Conservation (phyloP, 305 asterid genomes). For the Fraxinus velutina region DNA sequence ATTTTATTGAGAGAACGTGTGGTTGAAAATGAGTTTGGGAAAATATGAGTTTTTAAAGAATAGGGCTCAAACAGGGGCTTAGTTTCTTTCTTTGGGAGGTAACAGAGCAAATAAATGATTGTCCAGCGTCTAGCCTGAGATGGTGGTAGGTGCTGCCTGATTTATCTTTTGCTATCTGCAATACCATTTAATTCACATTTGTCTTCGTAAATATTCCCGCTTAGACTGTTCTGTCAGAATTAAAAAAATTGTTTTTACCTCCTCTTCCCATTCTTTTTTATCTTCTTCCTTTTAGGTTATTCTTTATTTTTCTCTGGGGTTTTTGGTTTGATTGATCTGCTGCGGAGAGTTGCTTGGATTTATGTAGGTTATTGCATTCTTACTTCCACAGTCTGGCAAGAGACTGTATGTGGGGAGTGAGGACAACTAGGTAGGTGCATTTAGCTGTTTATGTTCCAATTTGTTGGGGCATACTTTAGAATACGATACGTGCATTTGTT, state of each 20-base stretch:
- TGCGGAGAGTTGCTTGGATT: background rate
- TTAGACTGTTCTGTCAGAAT: background rate
- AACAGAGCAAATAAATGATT: background rate
- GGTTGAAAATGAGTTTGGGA: background rate
- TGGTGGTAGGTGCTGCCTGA: background rate
- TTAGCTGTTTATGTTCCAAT: background rate
- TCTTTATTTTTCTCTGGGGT: background rate
- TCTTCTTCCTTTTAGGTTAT: background rate
- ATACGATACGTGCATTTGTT: background rate
- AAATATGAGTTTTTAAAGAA: background rate
- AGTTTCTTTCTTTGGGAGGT: background rate
- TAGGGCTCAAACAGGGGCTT: background rate
- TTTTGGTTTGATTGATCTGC: background rate
- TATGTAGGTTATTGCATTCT: background rate
- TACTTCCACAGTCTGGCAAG: background rate
- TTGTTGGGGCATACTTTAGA: background rate
- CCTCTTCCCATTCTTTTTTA: background rate
- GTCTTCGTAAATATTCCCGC: background rate
- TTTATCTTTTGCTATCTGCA: background rate
- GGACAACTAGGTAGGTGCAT: background rate
- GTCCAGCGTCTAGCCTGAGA: background rate
- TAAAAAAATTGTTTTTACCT: background rate
- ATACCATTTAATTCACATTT: background rate
- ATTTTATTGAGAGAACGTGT: background rate
- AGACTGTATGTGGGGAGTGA: background rate